These are phyloP conservation scores for Tuber umbilicatum DNA, from an alignment of 495 filamentous ascomycete genomes.

Conservation along the genomic window DNA sequence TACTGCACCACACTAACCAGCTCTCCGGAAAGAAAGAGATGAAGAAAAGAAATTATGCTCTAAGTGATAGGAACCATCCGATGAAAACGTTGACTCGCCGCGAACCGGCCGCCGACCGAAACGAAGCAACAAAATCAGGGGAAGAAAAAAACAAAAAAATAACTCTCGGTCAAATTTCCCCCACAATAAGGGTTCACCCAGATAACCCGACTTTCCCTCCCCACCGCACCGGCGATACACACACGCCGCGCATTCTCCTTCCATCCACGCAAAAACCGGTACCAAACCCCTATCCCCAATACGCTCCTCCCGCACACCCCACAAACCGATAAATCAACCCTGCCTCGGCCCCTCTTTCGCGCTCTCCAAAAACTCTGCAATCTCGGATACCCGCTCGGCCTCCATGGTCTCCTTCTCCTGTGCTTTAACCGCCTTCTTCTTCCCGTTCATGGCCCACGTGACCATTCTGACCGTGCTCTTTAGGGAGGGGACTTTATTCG, in stretches of 20 bases:
- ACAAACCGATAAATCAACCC: not conserved
- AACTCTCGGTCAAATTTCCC: not conserved
- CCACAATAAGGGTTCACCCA: not conserved
- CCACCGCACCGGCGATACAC: not conserved
- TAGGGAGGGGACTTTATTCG: not conserved
- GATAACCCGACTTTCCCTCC: not conserved
- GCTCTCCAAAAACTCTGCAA: not conserved
- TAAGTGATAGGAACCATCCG: not conserved
- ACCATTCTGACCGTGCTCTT: conserved; percentile 5
- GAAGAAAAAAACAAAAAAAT: not conserved
- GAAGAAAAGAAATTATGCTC: too few species aligned
- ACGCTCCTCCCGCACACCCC: not conserved
- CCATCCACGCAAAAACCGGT: not conserved
- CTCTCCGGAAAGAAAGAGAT: too few species aligned
- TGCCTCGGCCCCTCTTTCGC: not conserved
- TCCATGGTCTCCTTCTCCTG: not conserved
- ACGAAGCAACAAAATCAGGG: not conserved
- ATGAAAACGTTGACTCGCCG: not conserved
- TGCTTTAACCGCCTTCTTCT: not conserved
- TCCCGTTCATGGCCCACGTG: conserved; percentile 2
- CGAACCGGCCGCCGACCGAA: not conserved
- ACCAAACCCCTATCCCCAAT: not conserved
- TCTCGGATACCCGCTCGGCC: not conserved
- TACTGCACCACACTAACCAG: too few species aligned
- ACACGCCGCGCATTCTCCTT: not conserved